phyloP scores from a whole-genome alignment of 2,329 filamentous ascomycete species.

The Colletotrichum coccodes region DNA sequence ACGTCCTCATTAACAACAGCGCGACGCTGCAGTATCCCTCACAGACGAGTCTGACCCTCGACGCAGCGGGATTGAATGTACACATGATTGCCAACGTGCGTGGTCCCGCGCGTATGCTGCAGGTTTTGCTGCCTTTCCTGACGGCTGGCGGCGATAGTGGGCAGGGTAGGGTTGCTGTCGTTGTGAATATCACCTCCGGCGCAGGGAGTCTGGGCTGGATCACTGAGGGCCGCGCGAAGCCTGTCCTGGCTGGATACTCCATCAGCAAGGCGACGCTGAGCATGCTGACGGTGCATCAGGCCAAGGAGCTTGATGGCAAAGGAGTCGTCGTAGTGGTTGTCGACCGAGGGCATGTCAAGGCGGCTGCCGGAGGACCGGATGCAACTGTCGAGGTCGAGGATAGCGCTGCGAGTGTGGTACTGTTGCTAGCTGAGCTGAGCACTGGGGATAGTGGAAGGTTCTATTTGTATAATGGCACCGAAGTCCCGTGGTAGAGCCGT shows the following conservation, averaged over 20 bases:
- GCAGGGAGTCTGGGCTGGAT: conserved; percentile 42
- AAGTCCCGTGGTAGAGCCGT: background rate
- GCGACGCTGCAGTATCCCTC: conserved; percentile 37
- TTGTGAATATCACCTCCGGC: conserved; percentile 54
- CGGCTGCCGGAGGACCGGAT: conserved; percentile 42
- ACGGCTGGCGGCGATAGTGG: background rate
- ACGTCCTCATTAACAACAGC: conserved; percentile 52
- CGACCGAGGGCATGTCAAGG: conserved; percentile 48
- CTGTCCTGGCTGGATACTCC: conserved; percentile 45
- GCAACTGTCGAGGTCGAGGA: conserved; percentile 40
- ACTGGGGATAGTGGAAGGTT: conserved; percentile 1
- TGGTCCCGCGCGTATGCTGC: conserved; percentile 55
- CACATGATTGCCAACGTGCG: conserved; percentile 57
- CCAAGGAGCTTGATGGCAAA: conserved; percentile 36
- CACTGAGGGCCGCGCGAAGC: conserved; percentile 36
- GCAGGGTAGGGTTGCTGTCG: conserved; percentile 36
- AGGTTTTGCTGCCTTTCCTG: conserved; percentile 46
- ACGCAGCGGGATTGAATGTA: conserved; percentile 45
- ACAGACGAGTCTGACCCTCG: conserved; percentile 51
- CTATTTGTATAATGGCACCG: conserved; percentile 1
- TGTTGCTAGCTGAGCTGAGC: background rate
- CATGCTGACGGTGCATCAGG: conserved; percentile 47
- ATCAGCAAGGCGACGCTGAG: conserved; percentile 48
- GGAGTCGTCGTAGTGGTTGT: conserved; percentile 41
- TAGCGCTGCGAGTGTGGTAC: conserved; percentile 31